A percentile compares a stretch with the other conserved stretches of the same genome.
Conservation (phyloP, 1,139 yeast genomes). For the Candida freyschussii region DNA sequence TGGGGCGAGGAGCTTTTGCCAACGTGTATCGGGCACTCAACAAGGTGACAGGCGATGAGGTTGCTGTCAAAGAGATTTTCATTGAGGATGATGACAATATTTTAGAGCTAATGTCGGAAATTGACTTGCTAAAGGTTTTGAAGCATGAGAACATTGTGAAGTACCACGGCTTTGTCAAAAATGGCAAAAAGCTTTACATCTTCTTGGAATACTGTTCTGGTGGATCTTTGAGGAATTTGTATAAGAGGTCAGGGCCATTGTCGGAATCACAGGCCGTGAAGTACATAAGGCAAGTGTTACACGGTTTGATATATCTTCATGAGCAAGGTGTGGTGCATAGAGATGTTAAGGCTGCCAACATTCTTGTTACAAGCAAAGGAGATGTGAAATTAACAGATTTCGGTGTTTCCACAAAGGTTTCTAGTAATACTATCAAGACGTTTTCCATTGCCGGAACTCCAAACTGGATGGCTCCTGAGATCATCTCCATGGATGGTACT, state of each 20-base stretch:
- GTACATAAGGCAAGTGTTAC: slow-evolving; percentile 65
- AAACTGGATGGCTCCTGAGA: slow-evolving; percentile 99
- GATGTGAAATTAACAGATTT: slow-evolving; percentile 88
- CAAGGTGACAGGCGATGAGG: slow-evolving; percentile 57
- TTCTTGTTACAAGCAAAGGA: slow-evolving; percentile 79
- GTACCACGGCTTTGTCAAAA: slow-evolving; percentile 82
- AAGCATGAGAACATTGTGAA: slow-evolving; percentile 85
- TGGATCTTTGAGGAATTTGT: slow-evolving; percentile 74
- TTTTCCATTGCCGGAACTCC: slow-evolving; percentile 94
- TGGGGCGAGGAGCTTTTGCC: slow-evolving; percentile 82
- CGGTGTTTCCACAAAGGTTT: slow-evolving; percentile 92
- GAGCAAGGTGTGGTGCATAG: slow-evolving; percentile 89
- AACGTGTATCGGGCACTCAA: slow-evolving; percentile 68
- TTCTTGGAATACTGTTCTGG: slow-evolving; percentile 79
- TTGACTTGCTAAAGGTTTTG: slow-evolving; percentile 74
- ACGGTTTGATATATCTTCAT: slow-evolving; percentile 78
- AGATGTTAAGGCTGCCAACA: slow-evolving; percentile 93
- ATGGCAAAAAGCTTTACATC: slow-evolving; percentile 60
- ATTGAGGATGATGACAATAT: slow-evolving; percentile 52
- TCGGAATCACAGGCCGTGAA: slow-evolving; percentile 58
- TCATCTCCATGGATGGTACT: slow-evolving; percentile 81
- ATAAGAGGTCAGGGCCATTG: slow-evolving; percentile 43
- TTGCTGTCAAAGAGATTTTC: slow-evolving; percentile 81
- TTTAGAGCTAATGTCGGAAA: slow-evolving; percentile 70
- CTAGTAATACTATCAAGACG: slow-evolving; percentile 59